Base-by-base conservation (phyloP, 2,329 filamentous ascomycete genomes). In the Pseudogymnoascus sp. region DNA sequence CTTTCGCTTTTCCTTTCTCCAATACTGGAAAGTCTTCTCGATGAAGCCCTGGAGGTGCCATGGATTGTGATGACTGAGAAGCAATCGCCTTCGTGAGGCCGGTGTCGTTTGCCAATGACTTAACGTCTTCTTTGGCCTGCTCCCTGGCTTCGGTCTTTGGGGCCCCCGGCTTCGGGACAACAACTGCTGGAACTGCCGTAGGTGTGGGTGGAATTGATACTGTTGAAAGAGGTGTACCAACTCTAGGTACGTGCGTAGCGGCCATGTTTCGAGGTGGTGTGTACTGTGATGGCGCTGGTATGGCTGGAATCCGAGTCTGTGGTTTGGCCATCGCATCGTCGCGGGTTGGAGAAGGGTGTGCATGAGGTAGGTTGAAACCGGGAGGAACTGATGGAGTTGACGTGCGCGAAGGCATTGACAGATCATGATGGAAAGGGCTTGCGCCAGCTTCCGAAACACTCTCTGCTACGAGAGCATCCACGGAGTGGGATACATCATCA, bases 391-490 rank as follows among this genome's bases (percentile, higher is more conserved):
- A 72, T 23, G 78, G 77, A 6, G 69, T 77, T 1, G 69, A 71
- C 36, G 71, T 68, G 45, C 71, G 64, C 23, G 72, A 72, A 22
- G 64, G 60, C 12, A 64, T 63, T n/a, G 65, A 64, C 39, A 67
- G 67, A 19, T 42, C 23, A 8, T 64, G 60, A 30, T 66, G 60
- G 14, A 68, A 61, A 25, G 58, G 63, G 38, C 38, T 62, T 55
- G 60, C 36, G 22, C 41, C 60, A 42, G 70, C 66, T 52, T 73
- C 69, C 6, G 61, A 64, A 63, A 60, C 60, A 65, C 67, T 66
- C 69, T 90, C 87, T 22, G 85, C 83, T 11, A 90, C 87, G 3
- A 90, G 75, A 3, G 85, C 85, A 71, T 90, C 87, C 41, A 90
- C 83, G n/a, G 82, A 86, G 45, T 79, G 78, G 2, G 79, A 80